Evolutionary conservation across 805 yeast species (phyloP).

Genomic region (Limtongia smithiae): DNA sequence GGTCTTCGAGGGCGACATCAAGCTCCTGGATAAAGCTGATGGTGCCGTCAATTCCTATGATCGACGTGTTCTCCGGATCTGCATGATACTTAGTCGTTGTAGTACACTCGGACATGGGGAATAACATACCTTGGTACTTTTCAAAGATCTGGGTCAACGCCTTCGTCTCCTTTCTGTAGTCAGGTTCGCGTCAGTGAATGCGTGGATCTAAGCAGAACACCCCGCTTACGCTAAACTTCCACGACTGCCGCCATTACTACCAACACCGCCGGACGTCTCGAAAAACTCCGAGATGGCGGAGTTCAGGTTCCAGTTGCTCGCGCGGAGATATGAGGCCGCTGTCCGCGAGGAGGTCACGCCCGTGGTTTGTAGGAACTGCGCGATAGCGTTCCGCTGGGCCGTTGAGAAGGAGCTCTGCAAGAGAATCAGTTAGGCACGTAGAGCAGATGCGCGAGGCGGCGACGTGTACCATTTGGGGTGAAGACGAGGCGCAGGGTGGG

Average conservation of each 20-base stretch:
- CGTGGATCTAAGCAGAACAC: no score
- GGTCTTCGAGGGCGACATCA: constrained; percentile 70
- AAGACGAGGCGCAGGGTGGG: no score
- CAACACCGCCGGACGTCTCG: constrained; percentile 18
- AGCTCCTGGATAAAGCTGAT: constrained; percentile 54
- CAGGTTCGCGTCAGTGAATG: no score
- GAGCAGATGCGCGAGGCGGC: no score
- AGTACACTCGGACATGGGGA: not conserved
- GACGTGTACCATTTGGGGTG: no score
- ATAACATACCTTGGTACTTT: constrained; percentile 30
- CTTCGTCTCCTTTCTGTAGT: constrained; percentile 9
- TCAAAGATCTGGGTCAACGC: constrained; percentile 29
- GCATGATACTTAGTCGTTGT: not conserved
- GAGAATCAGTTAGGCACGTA: not conserved
- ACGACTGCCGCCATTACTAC: no score
- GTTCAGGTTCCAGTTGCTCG: constrained; percentile 34
- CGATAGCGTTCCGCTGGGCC: constrained; percentile 16
- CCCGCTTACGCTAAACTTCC: no score
- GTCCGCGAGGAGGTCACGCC: constrained; percentile 16
- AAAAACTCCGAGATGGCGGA: constrained; percentile 39
- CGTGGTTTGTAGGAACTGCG: constrained; percentile 19
- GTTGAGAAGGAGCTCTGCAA: constrained; percentile 12
- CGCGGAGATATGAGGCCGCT: constrained; percentile 16
- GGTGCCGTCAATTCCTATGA: constrained; percentile 78
- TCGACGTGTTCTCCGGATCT: constrained; percentile 32